Evolutionary conservation across 2,329 filamentous ascomycete genomes (phyloP).

Genomic region (Botrytis aclada): DNA sequence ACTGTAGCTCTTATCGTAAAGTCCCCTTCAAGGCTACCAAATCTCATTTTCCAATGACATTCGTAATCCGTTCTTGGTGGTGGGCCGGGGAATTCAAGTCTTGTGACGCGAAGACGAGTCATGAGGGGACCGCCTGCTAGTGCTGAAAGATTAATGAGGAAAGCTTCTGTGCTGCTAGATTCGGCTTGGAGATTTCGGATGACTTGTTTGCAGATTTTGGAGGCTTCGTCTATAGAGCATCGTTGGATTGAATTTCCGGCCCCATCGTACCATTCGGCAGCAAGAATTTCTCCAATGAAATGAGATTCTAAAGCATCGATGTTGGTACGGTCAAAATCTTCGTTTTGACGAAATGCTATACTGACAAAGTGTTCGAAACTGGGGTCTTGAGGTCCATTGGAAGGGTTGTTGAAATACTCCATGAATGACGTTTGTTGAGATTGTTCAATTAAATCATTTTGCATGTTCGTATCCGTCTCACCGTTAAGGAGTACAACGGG

Average conservation of each 20-base stretch:
- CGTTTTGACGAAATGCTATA: constrained; percentile 35
- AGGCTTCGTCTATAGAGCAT: constrained; percentile 51
- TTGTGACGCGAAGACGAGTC: constrained; percentile 43
- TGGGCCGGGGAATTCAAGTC: constrained; percentile 41
- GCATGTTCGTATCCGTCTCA: constrained; percentile 34
- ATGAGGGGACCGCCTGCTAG: constrained; percentile 55
- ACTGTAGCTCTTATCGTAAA: constrained; percentile 51
- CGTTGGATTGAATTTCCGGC: constrained; percentile 44
- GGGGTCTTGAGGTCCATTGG: constrained; percentile 24
- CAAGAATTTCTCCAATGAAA: constrained; percentile 50
- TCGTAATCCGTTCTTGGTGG: constrained; percentile 46
- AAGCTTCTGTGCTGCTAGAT: constrained; percentile 51
- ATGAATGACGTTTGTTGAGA: constrained; percentile 30
- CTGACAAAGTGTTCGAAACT: constrained; percentile 32
- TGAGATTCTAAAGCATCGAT: constrained; percentile 55
- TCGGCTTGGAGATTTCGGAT: constrained; percentile 52
- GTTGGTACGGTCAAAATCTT: constrained; percentile 46
- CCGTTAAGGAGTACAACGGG: constrained; percentile 50
- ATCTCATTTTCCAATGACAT: constrained; percentile 54
- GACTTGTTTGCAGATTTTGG: constrained; percentile 52
- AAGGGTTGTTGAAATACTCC: constrained; percentile 33
- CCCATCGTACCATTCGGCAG: constrained; percentile 51
- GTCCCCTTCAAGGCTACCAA: constrained; percentile 50
- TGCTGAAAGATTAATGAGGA: constrained; percentile 58
- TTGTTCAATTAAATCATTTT: constrained; percentile 28